Evolutionary conservation across 78 protist species (phyloP), one percentile per base, ranked within the genome.

Genomic region (Cavenderia fasciculata): DNA sequence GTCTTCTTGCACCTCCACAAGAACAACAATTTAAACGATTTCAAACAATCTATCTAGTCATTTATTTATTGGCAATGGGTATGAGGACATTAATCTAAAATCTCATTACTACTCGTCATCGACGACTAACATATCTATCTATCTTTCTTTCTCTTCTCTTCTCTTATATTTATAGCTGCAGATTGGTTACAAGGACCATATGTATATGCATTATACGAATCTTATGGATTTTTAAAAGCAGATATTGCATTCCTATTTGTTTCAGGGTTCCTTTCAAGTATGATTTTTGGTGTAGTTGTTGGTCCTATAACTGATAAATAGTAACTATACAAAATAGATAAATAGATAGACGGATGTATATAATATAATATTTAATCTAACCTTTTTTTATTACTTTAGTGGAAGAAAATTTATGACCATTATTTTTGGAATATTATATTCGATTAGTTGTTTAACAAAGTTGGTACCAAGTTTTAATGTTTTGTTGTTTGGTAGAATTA

Each of bases 111-210:
- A 23, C 7, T 19, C 14, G 10, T 66, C 7, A 19, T 44, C 10
- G 6, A 12, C n/a, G n/a, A n/a, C n/a, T n/a, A n/a, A n/a, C n/a
- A n/a, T n/a, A n/a, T n/a, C n/a, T n/a, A 44, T 44, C 40, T 19
- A 25, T 63, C 40, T 21, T 19, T 19, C 19, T 19, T 19, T n/a
- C 31, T 21, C 66, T 19, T 63, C 40, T 63, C 19, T 63, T 21
- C 5, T 46, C 21, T 19, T 43, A n/a, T 16, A 63, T 7, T 12
- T 8, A 86, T 49, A 94, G 86, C 75, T 27, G 94, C 96, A 18
- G 98, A 97, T 90, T 97, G 98, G 98, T 74, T 97, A 71, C 97
- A 97, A n/a, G 99, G 99, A 0, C 98, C 98, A 8, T 97, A 97
- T 68, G 97, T 98, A 52, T 98, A 98, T 74, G 94, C 85, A 14